Evolutionary conservation across 2,329 filamentous ascomycete species (phyloP).

Genomic region (Leptographium radiaticola): DNA sequence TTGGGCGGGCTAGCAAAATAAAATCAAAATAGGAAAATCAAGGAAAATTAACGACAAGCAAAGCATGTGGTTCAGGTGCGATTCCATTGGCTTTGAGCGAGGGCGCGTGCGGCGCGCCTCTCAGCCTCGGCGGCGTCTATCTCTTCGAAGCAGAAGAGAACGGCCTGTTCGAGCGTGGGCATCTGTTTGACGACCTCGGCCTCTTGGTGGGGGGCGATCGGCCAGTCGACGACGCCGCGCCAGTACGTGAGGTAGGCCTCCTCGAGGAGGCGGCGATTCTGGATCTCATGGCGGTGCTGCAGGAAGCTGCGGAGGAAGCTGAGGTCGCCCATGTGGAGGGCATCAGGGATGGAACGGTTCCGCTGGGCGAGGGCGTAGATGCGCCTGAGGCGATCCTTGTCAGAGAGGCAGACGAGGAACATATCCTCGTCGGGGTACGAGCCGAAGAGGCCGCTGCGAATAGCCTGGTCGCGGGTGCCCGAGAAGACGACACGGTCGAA

Average conservation of each 20-base stretch:
- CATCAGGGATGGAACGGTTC: neutral
- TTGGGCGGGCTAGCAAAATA: neutral
- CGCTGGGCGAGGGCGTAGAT: neutral
- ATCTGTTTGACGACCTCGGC: neutral
- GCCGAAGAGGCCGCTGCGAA: slow-evolving; percentile 8
- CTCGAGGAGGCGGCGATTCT: slow-evolving; percentile 2
- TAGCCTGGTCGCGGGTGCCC: slow-evolving; percentile 2
- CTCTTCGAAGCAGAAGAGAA: slow-evolving; percentile 6
- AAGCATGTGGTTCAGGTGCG: no score
- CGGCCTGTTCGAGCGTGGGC: slow-evolving; percentile 4
- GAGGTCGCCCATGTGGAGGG: slow-evolving; percentile 3
- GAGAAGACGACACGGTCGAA: slow-evolving; percentile 4
- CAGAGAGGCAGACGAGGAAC: slow-evolving; percentile 4
- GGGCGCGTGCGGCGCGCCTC: neutral
- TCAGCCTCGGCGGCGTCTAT: neutral
- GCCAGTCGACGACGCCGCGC: neutral
- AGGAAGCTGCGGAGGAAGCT: slow-evolving; percentile 4
- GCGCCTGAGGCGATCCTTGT: neutral
- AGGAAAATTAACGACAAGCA: no score
- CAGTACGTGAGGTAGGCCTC: neutral
- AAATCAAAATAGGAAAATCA: neutral
- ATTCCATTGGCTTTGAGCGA: neutral
- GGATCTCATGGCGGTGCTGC: neutral
- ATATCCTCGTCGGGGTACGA: neutral
- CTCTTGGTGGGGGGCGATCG: neutral